phyloP scores from a whole-genome alignment of 2,329 filamentous ascomycete genomes.

The Blumeria hordei region DNA sequence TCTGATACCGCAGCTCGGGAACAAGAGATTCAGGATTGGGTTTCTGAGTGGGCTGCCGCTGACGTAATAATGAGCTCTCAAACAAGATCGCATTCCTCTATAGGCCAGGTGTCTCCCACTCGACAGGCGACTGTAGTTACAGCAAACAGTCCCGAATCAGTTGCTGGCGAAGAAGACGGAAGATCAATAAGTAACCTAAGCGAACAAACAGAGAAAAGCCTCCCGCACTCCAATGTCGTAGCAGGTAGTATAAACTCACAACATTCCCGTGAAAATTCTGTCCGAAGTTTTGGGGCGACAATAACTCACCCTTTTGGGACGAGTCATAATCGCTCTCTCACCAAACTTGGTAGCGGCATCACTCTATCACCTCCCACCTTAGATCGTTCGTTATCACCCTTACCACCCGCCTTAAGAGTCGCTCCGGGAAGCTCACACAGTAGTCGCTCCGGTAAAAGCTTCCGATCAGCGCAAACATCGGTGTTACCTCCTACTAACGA shows the following conservation, averaged over 20 bases:
- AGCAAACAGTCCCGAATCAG: constrained; percentile 8
- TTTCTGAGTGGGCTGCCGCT: constrained; percentile 16
- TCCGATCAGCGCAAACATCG: constrained; percentile 13
- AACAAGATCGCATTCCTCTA: constrained; percentile 9
- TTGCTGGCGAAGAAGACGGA: constrained; percentile 12
- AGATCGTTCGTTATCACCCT: not conserved
- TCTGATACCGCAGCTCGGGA: constrained; percentile 12
- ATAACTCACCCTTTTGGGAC: constrained; percentile 11
- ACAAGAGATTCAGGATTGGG: constrained; percentile 16
- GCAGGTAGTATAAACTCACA: constrained; percentile 12
- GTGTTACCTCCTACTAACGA: constrained; percentile 12
- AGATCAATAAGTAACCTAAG: constrained; percentile 16
- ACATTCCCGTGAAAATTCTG: constrained; percentile 11
- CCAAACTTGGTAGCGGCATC: not conserved
- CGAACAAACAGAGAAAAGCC: constrained; percentile 14
- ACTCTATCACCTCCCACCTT: not conserved
- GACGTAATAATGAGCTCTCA: constrained; percentile 13
- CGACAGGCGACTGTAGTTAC: constrained; percentile 12
- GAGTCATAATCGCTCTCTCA: constrained; percentile 4
- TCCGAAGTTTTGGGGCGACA: constrained; percentile 10
- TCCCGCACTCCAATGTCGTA: constrained; percentile 10
- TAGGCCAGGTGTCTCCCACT: constrained; percentile 13
- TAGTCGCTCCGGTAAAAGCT: constrained; percentile 7
- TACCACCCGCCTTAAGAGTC: not conserved
- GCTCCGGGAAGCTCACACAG: constrained; percentile 10